Percentiles rank a stretch among this genome's conserved stretches.
Conservation (phyloP, 345 rosid species). For the Gossypium herbaceum region DNA sequence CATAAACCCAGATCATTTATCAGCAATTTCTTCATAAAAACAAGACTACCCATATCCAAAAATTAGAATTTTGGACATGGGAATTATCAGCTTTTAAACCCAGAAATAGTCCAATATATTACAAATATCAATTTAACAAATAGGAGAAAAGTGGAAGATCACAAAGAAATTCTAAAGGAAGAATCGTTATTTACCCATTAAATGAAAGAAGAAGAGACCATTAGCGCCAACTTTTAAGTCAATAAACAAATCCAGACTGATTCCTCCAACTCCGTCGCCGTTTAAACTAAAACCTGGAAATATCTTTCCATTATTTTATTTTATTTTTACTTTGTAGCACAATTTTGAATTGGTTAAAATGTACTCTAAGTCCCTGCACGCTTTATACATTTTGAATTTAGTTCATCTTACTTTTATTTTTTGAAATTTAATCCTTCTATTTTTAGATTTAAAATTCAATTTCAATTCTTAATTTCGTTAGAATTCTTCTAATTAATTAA, state of each 20-base stretch:
- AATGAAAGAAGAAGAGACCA: background rate
- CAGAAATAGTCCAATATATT: background rate
- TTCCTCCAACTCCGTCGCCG: background rate
- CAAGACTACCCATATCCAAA: background rate
- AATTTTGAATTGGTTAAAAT: no score
- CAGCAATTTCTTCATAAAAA: background rate
- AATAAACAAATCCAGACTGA: background rate
- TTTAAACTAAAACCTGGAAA: background rate
- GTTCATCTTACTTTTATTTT: no score
- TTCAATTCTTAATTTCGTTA: no score
- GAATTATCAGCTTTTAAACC: background rate
- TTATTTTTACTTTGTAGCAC: background rate
- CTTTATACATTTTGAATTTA: no score
- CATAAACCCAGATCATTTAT: conserved; percentile 6
- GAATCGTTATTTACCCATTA: background rate
- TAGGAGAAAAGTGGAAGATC: background rate
- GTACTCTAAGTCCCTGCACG: no score
- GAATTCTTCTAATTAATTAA: no score
- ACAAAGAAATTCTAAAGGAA: background rate
- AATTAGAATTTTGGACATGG: background rate
- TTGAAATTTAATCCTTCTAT: no score
- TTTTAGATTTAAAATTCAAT: no score
- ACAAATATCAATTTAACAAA: background rate
- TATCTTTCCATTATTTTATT: background rate
- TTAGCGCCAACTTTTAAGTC: background rate